A percentile compares a stretch with the other conserved stretches of the same genome.
phyloP scores from a whole-genome alignment of 2,329 filamentous ascomycete species.

The Tympanopsis confertula region DNA sequence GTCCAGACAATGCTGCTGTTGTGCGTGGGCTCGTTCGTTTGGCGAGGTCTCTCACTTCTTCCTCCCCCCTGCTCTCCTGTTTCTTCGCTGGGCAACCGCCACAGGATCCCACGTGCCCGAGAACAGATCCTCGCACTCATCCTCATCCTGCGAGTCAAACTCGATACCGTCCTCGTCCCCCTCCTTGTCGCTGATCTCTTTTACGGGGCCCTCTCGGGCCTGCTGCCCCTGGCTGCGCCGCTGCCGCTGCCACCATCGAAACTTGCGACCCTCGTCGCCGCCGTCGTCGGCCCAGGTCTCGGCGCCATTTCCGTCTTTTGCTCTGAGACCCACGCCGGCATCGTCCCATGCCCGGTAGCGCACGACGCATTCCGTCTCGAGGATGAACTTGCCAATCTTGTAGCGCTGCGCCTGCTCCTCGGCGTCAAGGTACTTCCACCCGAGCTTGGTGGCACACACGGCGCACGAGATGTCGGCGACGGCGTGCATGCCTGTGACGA shows the following conservation, averaged over 20 bases:
- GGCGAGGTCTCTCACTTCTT: too few species aligned
- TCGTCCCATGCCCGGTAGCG: constrained; percentile 43
- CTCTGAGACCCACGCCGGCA: constrained; percentile 26
- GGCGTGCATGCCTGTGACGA: constrained; percentile 51
- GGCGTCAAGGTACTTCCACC: constrained; percentile 60
- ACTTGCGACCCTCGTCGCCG: constrained; percentile 2
- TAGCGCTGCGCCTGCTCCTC: constrained; percentile 47
- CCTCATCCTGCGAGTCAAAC: constrained; percentile 54
- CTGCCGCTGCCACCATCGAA: constrained; percentile 4
- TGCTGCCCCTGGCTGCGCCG: constrained; percentile 3
- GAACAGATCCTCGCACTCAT: constrained; percentile 58
- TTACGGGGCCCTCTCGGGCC: too few species aligned
- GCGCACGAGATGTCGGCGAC: constrained; percentile 52
- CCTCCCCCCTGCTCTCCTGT: too few species aligned
- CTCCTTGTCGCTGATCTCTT: constrained; percentile 2
- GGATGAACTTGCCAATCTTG: constrained; percentile 58
- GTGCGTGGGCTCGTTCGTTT: too few species aligned
- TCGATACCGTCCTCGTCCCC: constrained; percentile 22
- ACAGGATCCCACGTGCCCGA: constrained; percentile 47
- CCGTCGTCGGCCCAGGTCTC: constrained; percentile 6
- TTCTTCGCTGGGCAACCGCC: constrained; percentile 32
- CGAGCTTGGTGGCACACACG: constrained; percentile 42
- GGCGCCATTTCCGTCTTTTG: constrained; percentile 36
- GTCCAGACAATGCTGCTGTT: too few species aligned
- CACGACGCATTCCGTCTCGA: constrained; percentile 48